Base-by-base conservation (phyloP, 2,329 filamentous ascomycete genomes). In the Talaromyces rugulosus region DNA sequence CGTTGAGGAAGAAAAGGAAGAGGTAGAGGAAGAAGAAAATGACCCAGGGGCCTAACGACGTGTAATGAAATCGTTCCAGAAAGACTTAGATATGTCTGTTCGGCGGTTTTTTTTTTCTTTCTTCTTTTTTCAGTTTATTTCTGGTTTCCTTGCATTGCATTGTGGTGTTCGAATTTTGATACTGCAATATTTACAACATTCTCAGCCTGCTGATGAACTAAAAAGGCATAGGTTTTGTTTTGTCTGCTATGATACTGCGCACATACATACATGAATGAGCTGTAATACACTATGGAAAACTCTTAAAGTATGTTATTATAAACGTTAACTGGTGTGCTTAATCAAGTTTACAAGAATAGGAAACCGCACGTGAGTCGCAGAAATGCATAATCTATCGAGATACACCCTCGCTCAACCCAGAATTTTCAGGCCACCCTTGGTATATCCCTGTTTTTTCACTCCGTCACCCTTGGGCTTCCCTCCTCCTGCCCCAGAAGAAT, bases 391-490 rank as follows among this genome's bases (percentile, higher is more conserved):
- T 16, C 30, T n/a, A 2, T 40, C 1, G 23, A 47, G 23, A 47
- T 47, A 47, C 18, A 47, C 23, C 5, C 44, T 47, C 18, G 44
- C 18, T 76, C 66, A 80, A 52, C 78, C 78, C 56, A 80, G 63
- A 53, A 80, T 75, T 66, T 73, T 78, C 65, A 80, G 64, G 28
- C 78, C 78, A 40, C 76, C 77, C 66, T 78, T 80, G 0, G 78
- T 80, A 69, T 81, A 80, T 11, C 73, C 71, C 5, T 74, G 70
- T 66, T 80, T 80, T 68, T 79, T 80, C 57, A 80, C 69, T 4
- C 78, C 78, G 57, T 76, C 77, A 5, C 77, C 72, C 64, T 75
- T 75, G n/a, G 74, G 72, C 60, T 83, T 78, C 44, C 70, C 67
- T 67, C 74, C 73, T 66, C 75, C 69, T 72, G 75, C 67, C 59